Base-by-base conservation (phyloP, 1,284 basidiomycete species). In the Fomitiporia mediterranea region DNA sequence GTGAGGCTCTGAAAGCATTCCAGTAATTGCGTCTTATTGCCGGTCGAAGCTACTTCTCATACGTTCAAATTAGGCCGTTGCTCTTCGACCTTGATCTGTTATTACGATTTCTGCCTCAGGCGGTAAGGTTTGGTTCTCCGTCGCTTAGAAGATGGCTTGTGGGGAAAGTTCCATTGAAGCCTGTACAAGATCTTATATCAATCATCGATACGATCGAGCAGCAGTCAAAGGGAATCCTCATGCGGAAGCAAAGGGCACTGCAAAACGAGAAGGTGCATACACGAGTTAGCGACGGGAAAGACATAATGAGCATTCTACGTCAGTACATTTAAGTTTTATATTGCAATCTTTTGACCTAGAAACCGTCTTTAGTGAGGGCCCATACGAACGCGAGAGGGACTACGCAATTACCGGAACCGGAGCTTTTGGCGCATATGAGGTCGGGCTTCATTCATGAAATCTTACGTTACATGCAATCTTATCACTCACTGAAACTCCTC, bases 91-190 rank as follows among this genome's bases (percentile, higher is more conserved):
- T 53, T 34, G 19, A 42, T 28, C 49, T 47, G 25, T 40, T 32
- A 25, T 34, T 28, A 8, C 44, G 48, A 25, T 48, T 55, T 30
- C 37, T 55, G 4, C 51, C 51, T 2, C 28, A 42, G 25, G 9
- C 23, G 17, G 56, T 68, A 8, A 69, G 68, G 28, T 60, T 75
- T 3, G 73, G 72, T 2, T 60, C 73, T 1, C 61, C 70, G 0
- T 59, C 60, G n/a, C 67, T 79, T 39, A 69, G 73, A 15, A 67
- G 71, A 25, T 68, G 65, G 42, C n/a, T 75, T 1, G 62, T 74
- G 0, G 63, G 71, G 17, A 50, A 66, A 30, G 43, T 74, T 21
- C 77, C 75, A 1, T 68, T 62, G 51, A 63, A 67, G 54, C 51
- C 62, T 5, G 46, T 76, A 13, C 72, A 73, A 39, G 60, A 66